A percentile compares a stretch with the other conserved stretches of the same genome.
phyloP scores from a whole-genome alignment of 78 protist species.

The Dictyostelium purpureum region DNA sequence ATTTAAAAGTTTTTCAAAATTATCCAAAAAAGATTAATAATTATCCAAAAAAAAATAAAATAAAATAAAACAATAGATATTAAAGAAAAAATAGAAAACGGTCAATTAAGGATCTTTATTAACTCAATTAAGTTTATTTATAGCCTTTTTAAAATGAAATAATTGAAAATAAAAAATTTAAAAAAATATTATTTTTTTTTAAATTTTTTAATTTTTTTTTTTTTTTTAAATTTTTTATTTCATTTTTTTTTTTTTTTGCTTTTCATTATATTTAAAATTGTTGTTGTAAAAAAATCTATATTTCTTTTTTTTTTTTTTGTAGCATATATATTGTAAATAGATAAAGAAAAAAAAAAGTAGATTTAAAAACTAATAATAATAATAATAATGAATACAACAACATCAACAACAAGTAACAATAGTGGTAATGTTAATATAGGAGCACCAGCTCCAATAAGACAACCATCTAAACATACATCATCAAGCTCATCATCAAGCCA shows the following conservation, averaged over 20 bases:
- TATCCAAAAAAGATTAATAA: background rate
- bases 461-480: background rate
- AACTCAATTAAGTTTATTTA: background rate
- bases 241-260: background rate
- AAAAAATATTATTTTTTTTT: too few species aligned
- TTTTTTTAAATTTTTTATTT: too few species aligned
- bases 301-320: background rate
- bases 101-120: background rate
- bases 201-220: too few species aligned
- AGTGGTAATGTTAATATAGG: constrained; percentile 13
- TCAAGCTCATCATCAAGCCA: background rate
- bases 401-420: background rate
- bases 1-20: constrained; percentile 10
- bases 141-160: background rate
- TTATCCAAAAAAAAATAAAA: background rate
- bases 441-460: background rate
- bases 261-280: background rate
- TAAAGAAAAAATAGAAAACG: background rate
- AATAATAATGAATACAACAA: constrained; percentile 8
- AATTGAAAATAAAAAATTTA: background rate
- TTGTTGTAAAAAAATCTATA: background rate
- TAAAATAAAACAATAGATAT: background rate
- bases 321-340: background rate
- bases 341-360: background rate
- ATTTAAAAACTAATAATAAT: background rate